These are phyloP conservation scores for Isatis tinctoria DNA, from an alignment of 345 rosid genomes.

Conservation along the genomic window DNA sequence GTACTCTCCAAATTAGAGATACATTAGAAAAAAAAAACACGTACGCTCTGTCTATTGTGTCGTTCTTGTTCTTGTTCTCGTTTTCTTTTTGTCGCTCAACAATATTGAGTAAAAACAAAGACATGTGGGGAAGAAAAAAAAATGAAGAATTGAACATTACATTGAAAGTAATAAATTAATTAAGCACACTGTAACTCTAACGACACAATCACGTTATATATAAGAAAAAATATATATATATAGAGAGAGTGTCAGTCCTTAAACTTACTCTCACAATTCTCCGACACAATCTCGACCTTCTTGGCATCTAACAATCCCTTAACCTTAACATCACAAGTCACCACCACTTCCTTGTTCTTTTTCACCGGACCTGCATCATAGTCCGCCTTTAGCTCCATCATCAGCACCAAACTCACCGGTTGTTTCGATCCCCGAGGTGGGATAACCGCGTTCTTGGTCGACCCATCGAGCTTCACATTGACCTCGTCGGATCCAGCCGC, in stretches of 20 bases:
- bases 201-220: slow-evolving; percentile 16
- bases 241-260: slow-evolving; percentile 10
- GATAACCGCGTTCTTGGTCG: slow-evolving; percentile 4
- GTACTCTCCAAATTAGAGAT: neutral
- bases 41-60: neutral
- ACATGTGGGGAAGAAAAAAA: neutral
- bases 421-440: slow-evolving; percentile 24
- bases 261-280: slow-evolving; percentile 44
- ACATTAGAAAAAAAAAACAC: neutral
- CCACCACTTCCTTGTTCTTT: slow-evolving; percentile 30
- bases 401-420: slow-evolving; percentile 28
- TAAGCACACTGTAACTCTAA: slow-evolving; percentile 24
- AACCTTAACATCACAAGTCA: slow-evolving; percentile 51
- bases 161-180: slow-evolving; percentile 1
- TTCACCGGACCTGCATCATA: slow-evolving; percentile 30
- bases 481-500: slow-evolving; percentile 12
- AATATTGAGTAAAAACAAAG: slow-evolving; percentile 2
- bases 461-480: slow-evolving; percentile 16
- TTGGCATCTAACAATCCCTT: slow-evolving; percentile 33
- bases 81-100: slow-evolving; percentile 13
- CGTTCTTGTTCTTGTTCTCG: slow-evolving; percentile 12
- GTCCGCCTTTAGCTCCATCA: slow-evolving; percentile 17
- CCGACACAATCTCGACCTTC: slow-evolving; percentile 38
- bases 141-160: slow-evolving; percentile 21
- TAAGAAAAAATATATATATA: neutral